Base-by-base conservation (phyloP, 169 alveolate species). In the Theileria equi region DNA sequence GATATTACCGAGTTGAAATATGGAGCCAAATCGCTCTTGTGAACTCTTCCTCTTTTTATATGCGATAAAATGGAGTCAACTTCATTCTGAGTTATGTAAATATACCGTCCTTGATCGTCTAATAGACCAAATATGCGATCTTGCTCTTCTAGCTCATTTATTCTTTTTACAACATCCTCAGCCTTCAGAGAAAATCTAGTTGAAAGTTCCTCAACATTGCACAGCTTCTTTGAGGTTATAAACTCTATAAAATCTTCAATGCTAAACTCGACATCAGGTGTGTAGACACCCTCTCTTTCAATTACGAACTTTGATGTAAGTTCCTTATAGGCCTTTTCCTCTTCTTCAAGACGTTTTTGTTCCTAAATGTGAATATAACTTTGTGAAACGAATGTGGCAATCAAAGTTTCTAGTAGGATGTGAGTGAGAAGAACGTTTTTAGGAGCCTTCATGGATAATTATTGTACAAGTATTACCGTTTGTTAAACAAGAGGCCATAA, bases 91-190 rank as follows among this genome's bases (percentile, higher is more conserved):
- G 73, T 57, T 19, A 77, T 66, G 55, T 77, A 55, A 21, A 77
- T 17, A 44, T 77, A 77, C 7, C 80, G 77, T 29, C 86, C 86
- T 28, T 67, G 66, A 21, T 65, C 81, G 28, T 77, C 81, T 11
- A 64, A 40, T 1, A 64, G 70, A 50, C 86, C 86, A 59, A 77
- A 77, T 32, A 77, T 25, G 31, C 52, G 68, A 32, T 59, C 62
- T 17, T 77, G 74, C 8, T 19, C 76, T 64, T 77, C 86, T 26
- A 77, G 54, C 25, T 77, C 66, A 21, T 66, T 29, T 28, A 77
- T 25, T 25, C 86, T 50, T 0, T 67, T 45, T 11, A 70, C 72
- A 5, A 74, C 67, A 26, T 54, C 84, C 54, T 62, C 29, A 16
- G 76, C 21, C 11, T 64, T 35, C 49, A 77, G 16, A 29, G 49